Conservation (phyloP, 1,284 basidiomycete species). For the Ganoderma sinense region DNA sequence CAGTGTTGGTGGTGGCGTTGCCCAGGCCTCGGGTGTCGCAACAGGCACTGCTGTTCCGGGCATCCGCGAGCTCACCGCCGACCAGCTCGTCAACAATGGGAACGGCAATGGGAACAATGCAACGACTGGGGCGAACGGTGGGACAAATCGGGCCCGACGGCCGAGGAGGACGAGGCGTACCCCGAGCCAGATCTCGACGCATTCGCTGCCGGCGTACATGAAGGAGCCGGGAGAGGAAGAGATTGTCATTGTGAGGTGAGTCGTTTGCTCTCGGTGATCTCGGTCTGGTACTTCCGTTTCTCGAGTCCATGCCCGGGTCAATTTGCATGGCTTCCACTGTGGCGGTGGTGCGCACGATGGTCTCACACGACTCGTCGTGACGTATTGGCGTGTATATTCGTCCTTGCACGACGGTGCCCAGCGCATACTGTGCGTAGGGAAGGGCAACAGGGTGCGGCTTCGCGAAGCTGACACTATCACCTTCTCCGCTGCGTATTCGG, state of each 20-base stretch:
- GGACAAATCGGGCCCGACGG: conserved; percentile 29
- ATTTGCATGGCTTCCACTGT: no score
- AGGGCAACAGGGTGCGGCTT: neutral
- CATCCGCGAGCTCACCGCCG: conserved; percentile 44
- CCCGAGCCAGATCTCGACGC: conserved; percentile 74
- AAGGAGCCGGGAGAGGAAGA: conserved; percentile 84
- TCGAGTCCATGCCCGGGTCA: neutral
- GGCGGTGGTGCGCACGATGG: neutral
- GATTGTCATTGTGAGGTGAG: conserved; percentile 74
- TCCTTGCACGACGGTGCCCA: neutral
- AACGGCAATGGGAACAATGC: conserved; percentile 22
- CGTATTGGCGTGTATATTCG: neutral
- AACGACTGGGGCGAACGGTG: conserved; percentile 20
- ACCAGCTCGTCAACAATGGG: conserved; percentile 31
- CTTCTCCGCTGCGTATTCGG: neutral
- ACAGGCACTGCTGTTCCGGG: conserved; percentile 22
- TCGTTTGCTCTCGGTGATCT: neutral
- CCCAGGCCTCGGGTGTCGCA: conserved; percentile 28
- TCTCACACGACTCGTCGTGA: neutral
- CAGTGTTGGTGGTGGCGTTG: conserved; percentile 30
- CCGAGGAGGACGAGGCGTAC: conserved; percentile 59
- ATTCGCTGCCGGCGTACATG: conserved; percentile 75
- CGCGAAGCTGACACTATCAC: neutral
- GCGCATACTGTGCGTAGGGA: neutral
- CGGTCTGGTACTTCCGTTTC: neutral